phyloP scores from a whole-genome alignment of 225 moss, liverwort and hornwort genomes.

The Marchantia polymorpha region DNA sequence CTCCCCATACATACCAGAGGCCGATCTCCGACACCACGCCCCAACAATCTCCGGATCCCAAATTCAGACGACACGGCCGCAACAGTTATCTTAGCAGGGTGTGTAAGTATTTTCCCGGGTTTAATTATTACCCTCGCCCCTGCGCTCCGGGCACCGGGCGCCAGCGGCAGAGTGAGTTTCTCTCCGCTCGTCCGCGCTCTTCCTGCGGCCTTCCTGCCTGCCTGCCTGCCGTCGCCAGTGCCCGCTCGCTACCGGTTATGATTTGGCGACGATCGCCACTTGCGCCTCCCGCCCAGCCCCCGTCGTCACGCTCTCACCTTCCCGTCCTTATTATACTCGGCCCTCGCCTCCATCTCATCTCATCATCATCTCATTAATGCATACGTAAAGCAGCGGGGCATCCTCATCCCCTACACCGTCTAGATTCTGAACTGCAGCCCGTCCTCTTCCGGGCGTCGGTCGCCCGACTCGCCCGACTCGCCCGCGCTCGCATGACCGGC shows the following conservation, averaged over 20 bases:
- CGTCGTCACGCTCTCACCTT: neutral
- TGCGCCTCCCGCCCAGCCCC: neutral
- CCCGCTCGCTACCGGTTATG: neutral
- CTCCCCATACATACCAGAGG: slow-evolving; percentile 7
- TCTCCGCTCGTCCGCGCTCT: neutral
- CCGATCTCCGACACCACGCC: slow-evolving; percentile 5
- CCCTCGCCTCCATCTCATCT: neutral
- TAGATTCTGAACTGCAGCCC: too few relatives aligned
- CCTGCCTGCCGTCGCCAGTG: too few relatives aligned
- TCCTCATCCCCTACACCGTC: neutral
- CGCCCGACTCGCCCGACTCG: neutral
- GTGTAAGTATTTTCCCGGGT: neutral
- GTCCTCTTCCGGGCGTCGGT: neutral
- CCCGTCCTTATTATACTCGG: slow-evolving; percentile 1
- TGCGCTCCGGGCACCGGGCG: neutral
- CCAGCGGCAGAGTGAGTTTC: neutral
- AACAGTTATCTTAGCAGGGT: slow-evolving; percentile 2
- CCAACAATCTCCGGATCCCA: neutral
- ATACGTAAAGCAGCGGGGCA: neutral
- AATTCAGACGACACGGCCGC: slow-evolving; percentile 10
- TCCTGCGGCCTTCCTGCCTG: neutral
- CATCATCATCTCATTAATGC: slow-evolving; percentile 15
- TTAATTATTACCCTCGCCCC: neutral
- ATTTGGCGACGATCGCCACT: neutral
- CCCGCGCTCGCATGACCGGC: too few relatives aligned